Percentiles rank a stretch among this genome's conserved stretches.
Evolutionary conservation across 176 grass and related monocot genomes (phyloP).

Genomic region (Ensete glaucum): DNA sequence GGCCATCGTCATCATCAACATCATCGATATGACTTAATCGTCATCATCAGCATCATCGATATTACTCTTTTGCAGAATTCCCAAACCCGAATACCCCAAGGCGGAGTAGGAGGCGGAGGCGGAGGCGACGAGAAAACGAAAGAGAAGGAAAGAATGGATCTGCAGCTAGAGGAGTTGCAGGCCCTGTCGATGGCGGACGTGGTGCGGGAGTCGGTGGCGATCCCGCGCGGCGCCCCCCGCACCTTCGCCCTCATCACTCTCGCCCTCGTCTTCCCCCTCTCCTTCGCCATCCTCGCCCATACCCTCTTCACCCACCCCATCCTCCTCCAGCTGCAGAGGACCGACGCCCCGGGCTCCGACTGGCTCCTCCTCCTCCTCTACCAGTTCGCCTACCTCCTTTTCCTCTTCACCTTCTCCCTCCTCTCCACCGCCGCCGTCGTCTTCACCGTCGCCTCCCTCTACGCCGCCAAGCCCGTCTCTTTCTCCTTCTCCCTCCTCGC

Average conservation of each 20-base stretch:
- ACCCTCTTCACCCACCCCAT: constrained; percentile 92
- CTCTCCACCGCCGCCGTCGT: constrained; percentile 89
- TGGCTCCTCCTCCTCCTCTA: constrained; percentile 56
- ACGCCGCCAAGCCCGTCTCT: constrained; percentile 69
- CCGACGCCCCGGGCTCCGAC: constrained; percentile 14
- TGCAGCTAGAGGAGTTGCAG: constrained; percentile 44
- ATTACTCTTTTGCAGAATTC: too few species aligned
- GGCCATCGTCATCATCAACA: too few species aligned
- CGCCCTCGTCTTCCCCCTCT: constrained; percentile 85
- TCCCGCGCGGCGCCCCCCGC: constrained; percentile 59
- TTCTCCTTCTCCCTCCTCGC: constrained; percentile 54
- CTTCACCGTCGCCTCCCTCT: constrained; percentile 94
- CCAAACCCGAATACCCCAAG: too few species aligned
- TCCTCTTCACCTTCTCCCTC: constrained; percentile 95
- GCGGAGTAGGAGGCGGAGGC: not conserved
- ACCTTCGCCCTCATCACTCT: constrained; percentile 73
- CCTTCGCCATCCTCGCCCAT: constrained; percentile 76
- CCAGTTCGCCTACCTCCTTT: constrained; percentile 74
- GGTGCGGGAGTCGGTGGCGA: constrained; percentile 50
- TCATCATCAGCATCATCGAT: too few species aligned
- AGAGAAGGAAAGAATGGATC: constrained; percentile 26
- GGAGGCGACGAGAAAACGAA: too few species aligned
- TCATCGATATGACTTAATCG: too few species aligned
- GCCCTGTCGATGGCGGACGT: constrained; percentile 49
- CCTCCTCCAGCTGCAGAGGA: constrained; percentile 36